Percentiles rank a stretch among this genome's conserved stretches.
phyloP scores from a whole-genome alignment of 2,329 filamentous ascomycete species.

The Ciborinia camelliae region DNA sequence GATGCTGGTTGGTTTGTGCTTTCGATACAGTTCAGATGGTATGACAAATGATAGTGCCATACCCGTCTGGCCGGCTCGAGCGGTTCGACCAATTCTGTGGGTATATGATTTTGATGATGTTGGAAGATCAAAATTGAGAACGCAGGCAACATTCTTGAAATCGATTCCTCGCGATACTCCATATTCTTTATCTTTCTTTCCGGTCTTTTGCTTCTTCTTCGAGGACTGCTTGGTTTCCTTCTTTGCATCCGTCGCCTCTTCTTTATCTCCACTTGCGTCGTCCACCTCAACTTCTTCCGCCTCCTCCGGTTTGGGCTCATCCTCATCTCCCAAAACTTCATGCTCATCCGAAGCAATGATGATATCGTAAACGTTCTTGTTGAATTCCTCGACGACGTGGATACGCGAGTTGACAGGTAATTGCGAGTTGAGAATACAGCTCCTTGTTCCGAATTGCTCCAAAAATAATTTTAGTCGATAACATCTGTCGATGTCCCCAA shows the following conservation, averaged over 20 bases:
- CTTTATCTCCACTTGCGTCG: slow-evolving; percentile 27
- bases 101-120: slow-evolving; percentile 86
- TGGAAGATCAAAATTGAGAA: slow-evolving; percentile 96
- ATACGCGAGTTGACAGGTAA: slow-evolving; percentile 88
- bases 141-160: slow-evolving; percentile 90
- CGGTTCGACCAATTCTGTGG: slow-evolving; percentile 94
- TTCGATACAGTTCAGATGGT: slow-evolving; percentile 75
- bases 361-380: slow-evolving; percentile 94
- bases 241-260: slow-evolving; percentile 40
- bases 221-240: slow-evolving; percentile 42
- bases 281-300: slow-evolving; percentile 27
- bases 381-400: slow-evolving; percentile 96
- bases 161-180: slow-evolving; percentile 95
- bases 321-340: slow-evolving; percentile 70
- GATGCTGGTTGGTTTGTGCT: slow-evolving; percentile 83
- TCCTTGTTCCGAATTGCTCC: slow-evolving; percentile 94
- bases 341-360: slow-evolving; percentile 94
- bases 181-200: slow-evolving; percentile 77
- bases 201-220: slow-evolving; percentile 63
- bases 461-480: slow-evolving; percentile 93
- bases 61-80: slow-evolving; percentile 82
- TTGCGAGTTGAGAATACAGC: slow-evolving; percentile 91
- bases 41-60: slow-evolving; percentile 97
- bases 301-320: slow-evolving; percentile 27
- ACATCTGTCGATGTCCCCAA: slow-evolving; percentile 81